These are phyloP conservation scores for Umbelopsis isabellina DNA, from an alignment of 192 early-diverging fungal genomes.

Conservation along the genomic window DNA sequence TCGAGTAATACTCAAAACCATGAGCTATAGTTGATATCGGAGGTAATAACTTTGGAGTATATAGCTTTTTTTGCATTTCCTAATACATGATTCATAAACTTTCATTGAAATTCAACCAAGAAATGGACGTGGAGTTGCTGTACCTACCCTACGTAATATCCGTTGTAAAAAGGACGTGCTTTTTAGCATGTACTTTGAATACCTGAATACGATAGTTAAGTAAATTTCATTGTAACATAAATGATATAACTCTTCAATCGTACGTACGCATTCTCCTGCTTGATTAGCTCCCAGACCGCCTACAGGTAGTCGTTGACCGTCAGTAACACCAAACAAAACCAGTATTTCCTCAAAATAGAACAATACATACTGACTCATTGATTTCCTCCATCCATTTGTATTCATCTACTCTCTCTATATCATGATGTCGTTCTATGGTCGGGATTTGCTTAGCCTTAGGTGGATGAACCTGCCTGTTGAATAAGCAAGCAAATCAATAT, in stretches of 20 bases:
- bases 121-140: no score
- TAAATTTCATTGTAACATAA: not conserved
- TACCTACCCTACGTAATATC: slow-evolving; percentile 18
- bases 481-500: not conserved
- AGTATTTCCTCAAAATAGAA: not conserved
- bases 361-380: slow-evolving; percentile 46
- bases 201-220: slow-evolving; percentile 7
- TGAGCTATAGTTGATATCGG: slow-evolving; percentile 49
- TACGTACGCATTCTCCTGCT: slow-evolving; percentile 55
- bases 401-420: slow-evolving; percentile 46
- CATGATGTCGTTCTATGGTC: slow-evolving; percentile 33
- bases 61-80: slow-evolving; percentile 57
- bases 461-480: not conserved
- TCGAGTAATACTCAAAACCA: slow-evolving; percentile 60
- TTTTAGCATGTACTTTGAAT: slow-evolving; percentile 29
- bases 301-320: slow-evolving; percentile 11
- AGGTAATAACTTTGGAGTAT: slow-evolving; percentile 42
- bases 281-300: slow-evolving; percentile 50
- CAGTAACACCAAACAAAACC: no score
- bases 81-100: slow-evolving; percentile 6
- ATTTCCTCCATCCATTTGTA: slow-evolving; percentile 59
- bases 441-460: not conserved
- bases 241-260: not conserved
- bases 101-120: no score
- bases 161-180: slow-evolving; percentile 18